phyloP scores from a whole-genome alignment of 2,329 filamentous ascomycete genomes.

The Akanthomyces dipterigenus region DNA sequence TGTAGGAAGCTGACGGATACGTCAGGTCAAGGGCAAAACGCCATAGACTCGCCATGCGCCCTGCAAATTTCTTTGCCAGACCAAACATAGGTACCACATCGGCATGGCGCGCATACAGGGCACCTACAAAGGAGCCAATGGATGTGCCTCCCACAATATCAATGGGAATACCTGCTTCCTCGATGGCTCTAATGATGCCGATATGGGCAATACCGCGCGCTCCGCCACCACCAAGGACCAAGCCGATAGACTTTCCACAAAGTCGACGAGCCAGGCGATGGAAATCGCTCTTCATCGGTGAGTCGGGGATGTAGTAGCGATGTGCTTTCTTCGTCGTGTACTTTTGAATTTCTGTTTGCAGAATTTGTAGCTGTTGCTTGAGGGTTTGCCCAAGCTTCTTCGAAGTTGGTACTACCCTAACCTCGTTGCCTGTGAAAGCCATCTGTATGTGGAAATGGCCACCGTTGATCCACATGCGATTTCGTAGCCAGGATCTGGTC shows the following conservation, averaged over 20 bases:
- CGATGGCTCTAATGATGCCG: slow-evolving; percentile 87
- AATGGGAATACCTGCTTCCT: slow-evolving; percentile 93
- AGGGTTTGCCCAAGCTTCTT: slow-evolving; percentile 78
- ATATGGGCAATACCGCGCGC: slow-evolving; percentile 89
- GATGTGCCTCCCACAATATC: slow-evolving; percentile 94
- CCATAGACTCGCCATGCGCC: slow-evolving; percentile 99
- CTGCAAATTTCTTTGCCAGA: slow-evolving; percentile 92
- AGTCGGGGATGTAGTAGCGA: slow-evolving; percentile 86
- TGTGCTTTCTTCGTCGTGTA: slow-evolving; percentile 92
- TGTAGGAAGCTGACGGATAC: slow-evolving; percentile 94
- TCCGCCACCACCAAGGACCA: slow-evolving; percentile 90
- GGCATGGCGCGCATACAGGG: slow-evolving; percentile 89
- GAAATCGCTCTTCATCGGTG: slow-evolving; percentile 93
- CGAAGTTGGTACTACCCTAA: slow-evolving; percentile 67
- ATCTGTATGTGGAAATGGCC: slow-evolving; percentile 98
- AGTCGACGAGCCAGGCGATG: slow-evolving; percentile 83
- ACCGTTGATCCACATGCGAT: slow-evolving; percentile 95
- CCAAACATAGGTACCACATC: slow-evolving; percentile 97
- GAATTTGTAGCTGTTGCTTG: slow-evolving; percentile 86
- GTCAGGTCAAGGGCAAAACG: slow-evolving; percentile 94
- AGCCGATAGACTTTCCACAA: slow-evolving; percentile 87
- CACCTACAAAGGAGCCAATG: slow-evolving; percentile 92
- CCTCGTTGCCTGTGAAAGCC: slow-evolving; percentile 69
- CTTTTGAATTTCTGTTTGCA: slow-evolving; percentile 96
- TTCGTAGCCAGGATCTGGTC: slow-evolving; percentile 83